phyloP scores from a whole-genome alignment of 1,139 yeast species.

The Kurtzmaniella natalensis region DNA sequence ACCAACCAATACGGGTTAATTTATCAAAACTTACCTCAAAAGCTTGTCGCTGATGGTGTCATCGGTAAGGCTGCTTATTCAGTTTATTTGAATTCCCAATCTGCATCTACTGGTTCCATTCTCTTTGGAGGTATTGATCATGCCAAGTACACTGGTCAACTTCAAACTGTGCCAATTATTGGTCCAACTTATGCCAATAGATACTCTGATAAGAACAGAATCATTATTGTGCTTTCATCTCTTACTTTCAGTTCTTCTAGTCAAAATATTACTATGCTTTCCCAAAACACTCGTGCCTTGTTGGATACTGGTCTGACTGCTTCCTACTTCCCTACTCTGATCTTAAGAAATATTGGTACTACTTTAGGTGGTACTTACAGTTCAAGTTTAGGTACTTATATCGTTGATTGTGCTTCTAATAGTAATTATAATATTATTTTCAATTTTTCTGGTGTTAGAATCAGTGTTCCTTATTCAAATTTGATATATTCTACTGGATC shows the following conservation, averaged over 20 bases:
- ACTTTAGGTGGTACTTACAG: slow-evolving; percentile 24
- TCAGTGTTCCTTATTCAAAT: slow-evolving; percentile 32
- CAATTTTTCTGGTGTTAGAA: slow-evolving; percentile 34
- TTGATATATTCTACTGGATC: slow-evolving; percentile 15
- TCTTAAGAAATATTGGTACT: slow-evolving; percentile 24
- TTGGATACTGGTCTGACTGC: slow-evolving; percentile 44
- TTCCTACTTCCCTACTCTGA: slow-evolving; percentile 25
- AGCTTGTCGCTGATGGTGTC: slow-evolving; percentile 27
- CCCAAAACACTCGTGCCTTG: slow-evolving; percentile 24
- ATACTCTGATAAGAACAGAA: slow-evolving; percentile 20
- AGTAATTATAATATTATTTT: slow-evolving; percentile 22
- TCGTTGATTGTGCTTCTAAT: slow-evolving; percentile 14
- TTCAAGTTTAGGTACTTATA: slow-evolving; percentile 19
- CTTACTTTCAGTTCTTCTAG: slow-evolving; percentile 14
- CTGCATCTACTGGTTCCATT: slow-evolving; percentile 35
- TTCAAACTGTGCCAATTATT: slow-evolving; percentile 27
- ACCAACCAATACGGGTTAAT: slow-evolving; percentile 15
- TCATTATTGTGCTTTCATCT: slow-evolving; percentile 22
- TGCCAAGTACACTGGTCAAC: slow-evolving; percentile 38
- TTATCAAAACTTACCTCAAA: slow-evolving; percentile 15
- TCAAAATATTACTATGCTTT: slow-evolving; percentile 11
- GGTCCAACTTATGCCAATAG: slow-evolving; percentile 16
- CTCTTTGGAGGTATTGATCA: slow-evolving; percentile 51
- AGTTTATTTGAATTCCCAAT: slow-evolving; percentile 39
- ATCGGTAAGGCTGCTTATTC: slow-evolving; percentile 47